These are phyloP conservation scores for Croton setiger DNA, from an alignment of 441 rosid species.

Conservation along the genomic window DNA sequence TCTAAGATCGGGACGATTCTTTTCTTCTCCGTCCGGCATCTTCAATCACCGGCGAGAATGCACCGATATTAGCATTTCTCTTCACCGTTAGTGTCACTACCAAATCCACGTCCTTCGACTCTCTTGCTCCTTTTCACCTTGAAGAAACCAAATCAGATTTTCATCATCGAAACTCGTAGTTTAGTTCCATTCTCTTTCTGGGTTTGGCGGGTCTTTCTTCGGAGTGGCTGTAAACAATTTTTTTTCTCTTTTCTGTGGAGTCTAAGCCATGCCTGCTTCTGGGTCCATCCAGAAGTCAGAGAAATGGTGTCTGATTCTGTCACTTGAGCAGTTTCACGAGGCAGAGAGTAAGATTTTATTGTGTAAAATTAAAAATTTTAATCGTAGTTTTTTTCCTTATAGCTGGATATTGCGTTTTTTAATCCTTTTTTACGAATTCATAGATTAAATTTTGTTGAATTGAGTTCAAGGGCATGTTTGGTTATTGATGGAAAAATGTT, in stretches of 20 bases:
- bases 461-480: too few species aligned
- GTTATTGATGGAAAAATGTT: not conserved
- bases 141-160: slow-evolving; percentile 15
- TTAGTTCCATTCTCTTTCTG: slow-evolving; percentile 22
- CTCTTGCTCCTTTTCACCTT: too few species aligned
- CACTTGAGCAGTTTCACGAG: slow-evolving; percentile 81
- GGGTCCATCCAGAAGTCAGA: slow-evolving; percentile 62
- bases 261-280: slow-evolving; percentile 51
- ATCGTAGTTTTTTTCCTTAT: too few species aligned
- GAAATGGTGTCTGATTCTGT: slow-evolving; percentile 76
- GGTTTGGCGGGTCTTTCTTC: slow-evolving; percentile 14
- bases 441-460: not conserved
- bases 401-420: not conserved
- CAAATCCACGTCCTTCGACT: slow-evolving; percentile 18
- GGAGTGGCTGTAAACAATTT: slow-evolving; percentile 28
- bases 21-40: too few species aligned
- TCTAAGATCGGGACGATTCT: too few species aligned
- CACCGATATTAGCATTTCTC: slow-evolving; percentile 12
- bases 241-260: slow-evolving; percentile 41
- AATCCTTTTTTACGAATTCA: not conserved
- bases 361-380: not conserved
- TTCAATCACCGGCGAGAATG: too few species aligned
- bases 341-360: slow-evolving; percentile 65
- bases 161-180: slow-evolving; percentile 14
- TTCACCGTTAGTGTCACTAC: slow-evolving; percentile 15